Percentiles rank a stretch among this genome's conserved stretches.
phyloP scores from a whole-genome alignment of 495 filamentous ascomycete genomes.

The Amphirosellinia nigrospora region DNA sequence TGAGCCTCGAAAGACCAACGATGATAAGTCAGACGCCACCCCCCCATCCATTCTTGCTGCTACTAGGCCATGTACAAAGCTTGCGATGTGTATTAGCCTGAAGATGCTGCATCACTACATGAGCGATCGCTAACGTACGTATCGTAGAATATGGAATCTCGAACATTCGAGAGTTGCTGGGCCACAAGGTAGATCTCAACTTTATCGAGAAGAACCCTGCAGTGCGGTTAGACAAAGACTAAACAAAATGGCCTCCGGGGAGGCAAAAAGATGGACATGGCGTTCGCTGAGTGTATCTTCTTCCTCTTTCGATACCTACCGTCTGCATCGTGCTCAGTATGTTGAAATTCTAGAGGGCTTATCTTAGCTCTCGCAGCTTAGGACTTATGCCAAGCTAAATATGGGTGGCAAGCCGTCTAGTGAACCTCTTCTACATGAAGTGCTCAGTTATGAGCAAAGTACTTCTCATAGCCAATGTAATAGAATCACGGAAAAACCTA shows the following conservation, averaged over 20 bases:
- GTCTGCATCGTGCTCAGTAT: not conserved
- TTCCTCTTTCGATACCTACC: not conserved
- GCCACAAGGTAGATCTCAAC: constrained; percentile 82
- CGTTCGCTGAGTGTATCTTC: not conserved
- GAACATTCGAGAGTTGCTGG: constrained; percentile 85
- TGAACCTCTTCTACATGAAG: not conserved
- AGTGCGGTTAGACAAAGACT: constrained; percentile 77
- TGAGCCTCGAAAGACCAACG: constrained; percentile 90
- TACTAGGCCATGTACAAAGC: not conserved
- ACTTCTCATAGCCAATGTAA: not conserved
- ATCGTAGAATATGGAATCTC: constrained; percentile 74
- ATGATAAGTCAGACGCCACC: constrained; percentile 68
- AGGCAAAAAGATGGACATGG: not conserved
- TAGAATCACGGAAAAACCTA: not conserved
- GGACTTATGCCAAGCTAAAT: not conserved
- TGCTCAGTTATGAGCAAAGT: not conserved
- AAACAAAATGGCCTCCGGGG: constrained; percentile 34
- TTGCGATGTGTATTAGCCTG: not conserved
- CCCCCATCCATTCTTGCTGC: not conserved
- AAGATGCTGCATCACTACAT: not conserved
- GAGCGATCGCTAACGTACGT: not conserved
- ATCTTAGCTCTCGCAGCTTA: not conserved
- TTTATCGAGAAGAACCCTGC: constrained; percentile 84
- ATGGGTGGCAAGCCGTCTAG: not conserved
- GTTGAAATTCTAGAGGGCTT: not conserved